These are phyloP conservation scores for Geosiphon pyriformis DNA, from an alignment of 192 early-diverging fungal species.

Conservation along the genomic window DNA sequence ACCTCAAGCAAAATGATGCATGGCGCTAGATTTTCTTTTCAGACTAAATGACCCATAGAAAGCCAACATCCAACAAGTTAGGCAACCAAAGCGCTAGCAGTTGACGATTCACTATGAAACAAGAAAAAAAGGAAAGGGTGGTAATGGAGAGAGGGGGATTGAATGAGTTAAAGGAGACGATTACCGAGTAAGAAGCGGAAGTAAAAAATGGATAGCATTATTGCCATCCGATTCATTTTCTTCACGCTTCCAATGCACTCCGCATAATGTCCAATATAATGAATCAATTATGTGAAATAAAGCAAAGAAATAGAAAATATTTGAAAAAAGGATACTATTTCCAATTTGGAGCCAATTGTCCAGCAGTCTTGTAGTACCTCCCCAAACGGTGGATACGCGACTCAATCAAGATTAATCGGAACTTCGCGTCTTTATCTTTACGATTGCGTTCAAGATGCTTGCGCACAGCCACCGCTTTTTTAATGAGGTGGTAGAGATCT, in stretches of 20 bases:
- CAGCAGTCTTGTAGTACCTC: slow-evolving; percentile 97
- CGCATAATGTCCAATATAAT: slow-evolving; percentile 9
- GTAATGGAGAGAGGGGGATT: no score
- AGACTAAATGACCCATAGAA: background rate
- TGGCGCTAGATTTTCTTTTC: background rate
- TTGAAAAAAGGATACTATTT: slow-evolving; percentile 75
- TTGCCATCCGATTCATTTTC: background rate
- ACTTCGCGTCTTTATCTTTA: slow-evolving; percentile 99
- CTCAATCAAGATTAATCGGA: slow-evolving; percentile 97
- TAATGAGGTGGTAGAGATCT: slow-evolving; percentile 99
- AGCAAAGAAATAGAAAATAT: background rate
- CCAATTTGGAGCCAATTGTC: slow-evolving; percentile 96
- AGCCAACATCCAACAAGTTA: background rate
- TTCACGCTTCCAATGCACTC: background rate
- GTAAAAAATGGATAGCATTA: background rate
- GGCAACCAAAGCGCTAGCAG: slow-evolving; percentile 24
- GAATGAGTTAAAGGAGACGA: slow-evolving; percentile 8
- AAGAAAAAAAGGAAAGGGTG: slow-evolving; percentile 5
- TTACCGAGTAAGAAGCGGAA: background rate
- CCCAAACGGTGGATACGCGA: slow-evolving; percentile 97
- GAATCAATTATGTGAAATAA: background rate
- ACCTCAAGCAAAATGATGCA: background rate
- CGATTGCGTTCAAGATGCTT: slow-evolving; percentile 99
- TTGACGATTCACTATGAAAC: slow-evolving; percentile 23
- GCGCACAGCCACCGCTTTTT: slow-evolving; percentile 98